These are phyloP conservation scores for Salix udensis DNA, from an alignment of 345 rosid species.

Conservation along the genomic window DNA sequence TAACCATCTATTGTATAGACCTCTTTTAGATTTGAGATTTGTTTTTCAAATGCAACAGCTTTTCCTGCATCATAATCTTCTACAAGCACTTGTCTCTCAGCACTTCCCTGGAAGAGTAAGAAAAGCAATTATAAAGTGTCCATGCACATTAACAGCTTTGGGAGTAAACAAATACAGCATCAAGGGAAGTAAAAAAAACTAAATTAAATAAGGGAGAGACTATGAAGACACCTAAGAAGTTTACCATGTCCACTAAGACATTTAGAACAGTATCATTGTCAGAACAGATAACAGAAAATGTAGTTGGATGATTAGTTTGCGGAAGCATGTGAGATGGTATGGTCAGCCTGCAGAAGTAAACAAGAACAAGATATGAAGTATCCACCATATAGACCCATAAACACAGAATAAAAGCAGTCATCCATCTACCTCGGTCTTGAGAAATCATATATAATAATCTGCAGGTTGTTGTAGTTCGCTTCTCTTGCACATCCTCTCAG, in stretches of 20 bases:
- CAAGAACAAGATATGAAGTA: constrained; percentile 15
- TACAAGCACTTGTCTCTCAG: constrained; percentile 93
- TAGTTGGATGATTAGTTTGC: constrained; percentile 75
- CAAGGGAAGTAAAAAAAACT: not conserved
- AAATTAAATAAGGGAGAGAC: not conserved
- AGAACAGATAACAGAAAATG: constrained; percentile 60
- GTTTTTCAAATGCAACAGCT: constrained; percentile 78
- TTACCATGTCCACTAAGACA: constrained; percentile 93
- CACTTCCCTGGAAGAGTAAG: constrained; percentile 48
- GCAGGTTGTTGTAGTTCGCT: constrained; percentile 61
- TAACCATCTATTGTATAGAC: constrained; percentile 82
- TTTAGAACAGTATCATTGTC: constrained; percentile 75
- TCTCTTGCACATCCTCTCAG: constrained; percentile 73
- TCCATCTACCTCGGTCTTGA: constrained; percentile 66
- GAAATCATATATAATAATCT: constrained; percentile 76
- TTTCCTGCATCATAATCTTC: constrained; percentile 75
- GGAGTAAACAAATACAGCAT: not conserved
- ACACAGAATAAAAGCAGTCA: constrained; percentile 1
- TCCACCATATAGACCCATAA: not conserved
- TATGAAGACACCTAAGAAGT: constrained; percentile 2
- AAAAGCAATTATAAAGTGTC: constrained; percentile 3
- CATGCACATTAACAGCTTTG: not conserved
- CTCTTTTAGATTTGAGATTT: constrained; percentile 68
- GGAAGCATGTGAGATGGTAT: constrained; percentile 80
- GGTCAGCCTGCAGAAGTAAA: constrained; percentile 49